Evolutionary conservation across 768 basidiomycete species (phyloP).

Genomic region (Mycena metata): DNA sequence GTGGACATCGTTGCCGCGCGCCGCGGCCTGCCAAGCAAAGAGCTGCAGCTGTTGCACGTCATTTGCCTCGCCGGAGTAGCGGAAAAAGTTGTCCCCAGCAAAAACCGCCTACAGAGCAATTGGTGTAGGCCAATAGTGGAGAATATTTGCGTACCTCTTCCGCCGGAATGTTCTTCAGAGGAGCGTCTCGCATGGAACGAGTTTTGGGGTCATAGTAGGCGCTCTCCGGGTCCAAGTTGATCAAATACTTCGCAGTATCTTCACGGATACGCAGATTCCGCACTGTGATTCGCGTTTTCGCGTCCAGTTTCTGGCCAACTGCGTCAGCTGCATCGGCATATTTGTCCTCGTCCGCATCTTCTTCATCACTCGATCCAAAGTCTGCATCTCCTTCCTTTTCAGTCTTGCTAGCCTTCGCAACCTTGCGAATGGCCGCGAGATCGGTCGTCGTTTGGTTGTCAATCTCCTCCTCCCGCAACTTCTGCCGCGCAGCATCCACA

Average conservation of each 20-base stretch:
- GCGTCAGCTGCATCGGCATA: conserved; percentile 98
- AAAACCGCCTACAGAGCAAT: conserved; percentile 76
- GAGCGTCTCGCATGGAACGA: conserved; percentile 99
- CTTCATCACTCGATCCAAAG: conserved; percentile 96
- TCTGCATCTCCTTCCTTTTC: conserved; percentile 87
- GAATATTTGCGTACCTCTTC: conserved; percentile 79
- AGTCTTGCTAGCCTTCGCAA: conserved; percentile 89
- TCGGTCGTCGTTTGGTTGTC: conserved; percentile 97
- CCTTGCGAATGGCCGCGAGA: conserved; percentile 90
- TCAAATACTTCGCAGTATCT: conserved; percentile 98
- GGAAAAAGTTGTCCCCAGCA: conserved; percentile 96
- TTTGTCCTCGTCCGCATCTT: conserved; percentile 97
- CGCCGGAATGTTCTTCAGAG: conserved; percentile 77
- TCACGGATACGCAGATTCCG: conserved; percentile 98
- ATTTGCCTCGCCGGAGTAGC: conserved; percentile 91
- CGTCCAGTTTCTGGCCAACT: conserved; percentile 97
- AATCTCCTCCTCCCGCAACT: conserved; percentile 95
- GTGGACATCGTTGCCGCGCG: conserved; percentile 95
- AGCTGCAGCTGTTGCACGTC: conserved; percentile 93
- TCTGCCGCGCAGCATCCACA: conserved; percentile 90
- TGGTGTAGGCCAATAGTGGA: conserved; percentile 23
- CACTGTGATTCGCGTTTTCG: conserved; percentile 98
- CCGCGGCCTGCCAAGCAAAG: conserved; percentile 97
- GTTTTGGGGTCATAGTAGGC: conserved; percentile 99
- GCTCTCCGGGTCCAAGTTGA: conserved; percentile 94